Conservation (phyloP, 768 basidiomycete species). For the Boletus huronensis region DNA sequence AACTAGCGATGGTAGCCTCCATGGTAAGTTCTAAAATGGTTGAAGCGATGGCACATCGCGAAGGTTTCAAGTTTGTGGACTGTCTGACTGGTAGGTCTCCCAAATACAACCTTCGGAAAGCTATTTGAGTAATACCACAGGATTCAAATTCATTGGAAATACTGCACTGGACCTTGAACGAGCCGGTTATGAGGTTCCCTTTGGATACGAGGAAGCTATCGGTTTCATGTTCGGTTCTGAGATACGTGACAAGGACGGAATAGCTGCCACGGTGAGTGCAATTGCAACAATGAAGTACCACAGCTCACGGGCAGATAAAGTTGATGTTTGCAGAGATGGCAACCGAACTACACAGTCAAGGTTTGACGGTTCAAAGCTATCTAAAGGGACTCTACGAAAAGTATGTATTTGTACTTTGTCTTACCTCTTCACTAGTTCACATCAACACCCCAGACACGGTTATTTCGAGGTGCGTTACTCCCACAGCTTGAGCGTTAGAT, state of each 20-base stretch:
- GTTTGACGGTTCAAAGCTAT: slow-evolving; percentile 52
- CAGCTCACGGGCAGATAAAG: slow-evolving; percentile 34
- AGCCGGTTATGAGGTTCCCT: slow-evolving; percentile 68
- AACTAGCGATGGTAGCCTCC: slow-evolving; percentile 82
- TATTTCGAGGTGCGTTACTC: slow-evolving; percentile 58
- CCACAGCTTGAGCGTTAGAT: not conserved
- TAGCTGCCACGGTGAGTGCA: slow-evolving; percentile 66
- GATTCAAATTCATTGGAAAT: slow-evolving; percentile 91
- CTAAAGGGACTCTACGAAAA: slow-evolving; percentile 60
- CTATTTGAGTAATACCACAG: slow-evolving; percentile 34
- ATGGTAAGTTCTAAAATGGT: slow-evolving; percentile 92
- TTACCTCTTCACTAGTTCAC: not conserved
- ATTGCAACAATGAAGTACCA: not conserved
- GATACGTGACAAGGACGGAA: slow-evolving; percentile 85
- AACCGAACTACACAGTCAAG: slow-evolving; percentile 44
- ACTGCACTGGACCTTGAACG: slow-evolving; percentile 62
- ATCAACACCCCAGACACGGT: slow-evolving; percentile 52
- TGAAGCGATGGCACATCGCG: slow-evolving; percentile 64
- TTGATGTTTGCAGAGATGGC: slow-evolving; percentile 69
- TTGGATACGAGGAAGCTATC: slow-evolving; percentile 91
- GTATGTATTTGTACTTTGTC: slow-evolving; percentile 35
- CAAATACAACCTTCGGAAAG: not conserved
- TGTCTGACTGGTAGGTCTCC: slow-evolving; percentile 67
- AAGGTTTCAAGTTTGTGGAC: slow-evolving; percentile 83
- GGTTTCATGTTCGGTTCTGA: slow-evolving; percentile 83